Evolutionary conservation across 2,329 filamentous ascomycete genomes (phyloP), one percentile per base, ranked within the genome.

Genomic region (Sporothrix inflata): DNA sequence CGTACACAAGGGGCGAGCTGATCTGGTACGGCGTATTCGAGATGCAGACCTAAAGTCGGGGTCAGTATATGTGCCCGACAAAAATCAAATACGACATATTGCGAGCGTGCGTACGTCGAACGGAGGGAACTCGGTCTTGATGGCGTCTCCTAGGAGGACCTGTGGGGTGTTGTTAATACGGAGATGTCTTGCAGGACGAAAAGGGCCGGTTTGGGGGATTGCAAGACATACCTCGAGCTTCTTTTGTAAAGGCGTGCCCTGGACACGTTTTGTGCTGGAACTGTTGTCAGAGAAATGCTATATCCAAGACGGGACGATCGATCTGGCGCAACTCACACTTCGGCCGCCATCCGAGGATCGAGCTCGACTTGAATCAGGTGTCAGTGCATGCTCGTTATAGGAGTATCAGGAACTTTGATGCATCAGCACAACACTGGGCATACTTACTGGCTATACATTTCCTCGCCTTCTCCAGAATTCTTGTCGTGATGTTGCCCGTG

Each of bases 271-370:
- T 42, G 91, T 94, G 75, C 75, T 76, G 53, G 6, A 3, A 1
- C 12, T 7, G 4, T 19, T 42, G 60, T 70, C 27, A 70, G 49
- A 27, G 34, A 34, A 34, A 19, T 21, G 16, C 27, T 5, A 16
- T 11, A 14, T 34, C 12, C 11, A n/a, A 45, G 66, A 27, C 8
- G 11, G 12, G 9, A 16, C 34, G 16, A 34, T 38, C 19, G 60
- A 24, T 24, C 24, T 27, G 24, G 27, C n/a, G 91, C 95, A 97
- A 61, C 93, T 96, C 42, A 76, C 75, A 98, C 88, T 83, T 98
- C 96, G 73, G 95, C 95, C 14, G 94, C 94, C 96, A 98, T 98
- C 79, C 96, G 88, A 24, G 96, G 94, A 83, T 99, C 96, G 80
- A 98, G 87, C 84, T 99, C 96, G 68, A 98, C 93, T 79, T 24